Evolutionary conservation across 2,329 filamentous ascomycete species (phyloP).

Genomic region (Bipolaris zeicola): DNA sequence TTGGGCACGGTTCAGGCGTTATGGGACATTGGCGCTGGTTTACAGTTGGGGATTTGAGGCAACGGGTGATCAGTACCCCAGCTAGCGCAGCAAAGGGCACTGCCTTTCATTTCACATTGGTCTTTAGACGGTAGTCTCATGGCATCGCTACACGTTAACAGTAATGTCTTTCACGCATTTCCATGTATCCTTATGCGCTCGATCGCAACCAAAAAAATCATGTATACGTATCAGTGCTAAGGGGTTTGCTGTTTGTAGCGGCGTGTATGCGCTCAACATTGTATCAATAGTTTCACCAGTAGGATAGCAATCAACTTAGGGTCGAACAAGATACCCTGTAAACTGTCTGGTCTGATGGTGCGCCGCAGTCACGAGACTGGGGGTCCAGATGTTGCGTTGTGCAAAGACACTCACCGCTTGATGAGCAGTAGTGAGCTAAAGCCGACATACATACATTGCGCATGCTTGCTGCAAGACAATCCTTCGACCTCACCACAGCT

Average conservation of each 20-base stretch:
- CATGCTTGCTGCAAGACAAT: conserved; percentile 17
- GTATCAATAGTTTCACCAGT: conserved; percentile 9
- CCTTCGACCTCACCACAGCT: conserved; percentile 2
- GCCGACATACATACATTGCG: conserved; percentile 11
- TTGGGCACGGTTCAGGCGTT: conserved; percentile 10
- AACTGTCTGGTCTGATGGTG: background rate
- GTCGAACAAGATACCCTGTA: background rate
- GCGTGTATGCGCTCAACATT: background rate
- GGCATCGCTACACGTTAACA: background rate
- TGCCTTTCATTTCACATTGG: conserved; percentile 5
- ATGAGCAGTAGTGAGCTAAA: conserved; percentile 4
- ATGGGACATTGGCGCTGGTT: conserved; percentile 8
- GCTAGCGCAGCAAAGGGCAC: conserved; percentile 31
- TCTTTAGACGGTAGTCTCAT: conserved; percentile 2
- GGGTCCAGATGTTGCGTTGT: conserved; percentile 4
- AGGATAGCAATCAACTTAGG: conserved; percentile 2
- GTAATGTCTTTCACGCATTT: conserved; percentile 13
- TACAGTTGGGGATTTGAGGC: conserved; percentile 9
- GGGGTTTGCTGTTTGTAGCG: background rate
- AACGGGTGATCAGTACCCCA: conserved; percentile 19
- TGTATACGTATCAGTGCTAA: conserved; percentile 5
- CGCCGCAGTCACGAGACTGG: background rate
- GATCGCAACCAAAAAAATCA: conserved; percentile 2
- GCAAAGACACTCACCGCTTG: conserved; percentile 20
- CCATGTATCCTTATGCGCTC: background rate